Base-by-base conservation (phyloP, 2,329 filamentous ascomycete genomes). In the Exophiala spinifera region DNA sequence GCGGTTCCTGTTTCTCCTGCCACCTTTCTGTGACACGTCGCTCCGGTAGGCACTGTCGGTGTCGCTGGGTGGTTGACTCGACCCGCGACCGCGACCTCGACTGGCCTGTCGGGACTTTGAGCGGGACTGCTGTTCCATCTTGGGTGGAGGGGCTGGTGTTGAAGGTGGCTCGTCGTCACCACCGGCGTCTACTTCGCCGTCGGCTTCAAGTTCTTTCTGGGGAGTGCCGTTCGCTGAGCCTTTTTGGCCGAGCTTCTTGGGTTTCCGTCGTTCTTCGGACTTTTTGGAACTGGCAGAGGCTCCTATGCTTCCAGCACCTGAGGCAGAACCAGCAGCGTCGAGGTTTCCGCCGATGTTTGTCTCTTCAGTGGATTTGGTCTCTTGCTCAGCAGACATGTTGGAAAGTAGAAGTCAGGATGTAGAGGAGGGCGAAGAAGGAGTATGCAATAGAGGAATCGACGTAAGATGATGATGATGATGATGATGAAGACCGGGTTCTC, bases 1-100 rank as follows among this genome's bases (percentile, higher is more conserved):
- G 51, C 76, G 72, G 63, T 82, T 79, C 60, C 79, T 73, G 64
- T 82, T 80, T 60, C 79, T 78, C 57, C 81, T 79, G 31, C 33
- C 55, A 36, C 70, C 69, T 53, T 80, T 80, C 57, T 78, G 78
- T 37, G 73, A 65, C 53, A 79, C 75, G 59, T 82, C 78, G 63
- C 75, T 78, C 63, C 79, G 76, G 4, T 77, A 70, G 58, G 80
- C 71, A 44, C 76, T 79, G 63, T 84, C 81, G 25, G 74, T 74
- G 63, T 82, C 81, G 60, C 66, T 69, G 52, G 70, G 67, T 61
- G 68, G 66, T 40, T 60, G 61, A 54, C 54, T 61, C 5, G 75
- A 66, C 77, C 76, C 56, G 73, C 76, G 61, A 73, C 59, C 55
- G 37, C 64, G 55, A 55, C 63, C 54, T 49, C 65, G 56, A 17